phyloP scores from a whole-genome alignment of 1,139 yeast genomes.

The Candida mesenterica region DNA sequence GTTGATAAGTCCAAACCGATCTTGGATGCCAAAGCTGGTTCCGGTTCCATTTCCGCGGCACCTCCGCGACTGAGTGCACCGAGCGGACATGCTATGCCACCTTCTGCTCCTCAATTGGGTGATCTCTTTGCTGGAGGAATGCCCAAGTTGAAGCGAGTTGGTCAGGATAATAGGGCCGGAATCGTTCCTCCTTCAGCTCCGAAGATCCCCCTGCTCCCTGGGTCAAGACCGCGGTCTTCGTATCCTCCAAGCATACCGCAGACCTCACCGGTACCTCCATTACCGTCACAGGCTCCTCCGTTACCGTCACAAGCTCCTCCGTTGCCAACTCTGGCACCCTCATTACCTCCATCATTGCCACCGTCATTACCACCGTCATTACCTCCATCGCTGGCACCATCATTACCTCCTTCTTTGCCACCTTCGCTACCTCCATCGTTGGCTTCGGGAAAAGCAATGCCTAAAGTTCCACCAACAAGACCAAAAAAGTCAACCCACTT shows the following conservation, averaged over 20 bases:
- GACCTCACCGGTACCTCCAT: conserved; percentile 4
- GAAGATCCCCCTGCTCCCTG: conserved; percentile 26
- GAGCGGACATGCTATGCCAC: conserved; percentile 10
- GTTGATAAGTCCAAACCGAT: conserved; percentile 47
- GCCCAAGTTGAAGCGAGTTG: conserved; percentile 67
- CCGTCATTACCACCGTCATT: conserved; percentile 29
- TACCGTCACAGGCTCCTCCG: conserved; percentile 3
- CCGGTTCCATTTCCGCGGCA: conserved; percentile 15
- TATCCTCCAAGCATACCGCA: conserved; percentile 12
- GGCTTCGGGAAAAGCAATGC: conserved; percentile 7
- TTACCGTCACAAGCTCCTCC: conserved; percentile 14
- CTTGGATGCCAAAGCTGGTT: conserved; percentile 28
- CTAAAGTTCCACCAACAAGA: no score
- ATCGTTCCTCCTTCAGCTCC: conserved; percentile 43
- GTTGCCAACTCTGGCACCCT: conserved; percentile 13
- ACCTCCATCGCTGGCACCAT: conserved; percentile 20
- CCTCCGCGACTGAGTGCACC: conserved; percentile 14
- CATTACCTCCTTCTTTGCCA: conserved; percentile 12
- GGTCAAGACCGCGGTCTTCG: conserved; percentile 12
- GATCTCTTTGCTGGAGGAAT: conserved; percentile 85
- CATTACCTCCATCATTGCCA: conserved; percentile 18
- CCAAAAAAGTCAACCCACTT: no score
- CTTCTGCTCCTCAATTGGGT: conserved; percentile 58
- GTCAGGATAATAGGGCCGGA: conserved; percentile 41
- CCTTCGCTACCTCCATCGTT: conserved; percentile 12